Evolutionary conservation across 768 basidiomycete genomes (phyloP).

Genomic region (Tephrocybe rancida): DNA sequence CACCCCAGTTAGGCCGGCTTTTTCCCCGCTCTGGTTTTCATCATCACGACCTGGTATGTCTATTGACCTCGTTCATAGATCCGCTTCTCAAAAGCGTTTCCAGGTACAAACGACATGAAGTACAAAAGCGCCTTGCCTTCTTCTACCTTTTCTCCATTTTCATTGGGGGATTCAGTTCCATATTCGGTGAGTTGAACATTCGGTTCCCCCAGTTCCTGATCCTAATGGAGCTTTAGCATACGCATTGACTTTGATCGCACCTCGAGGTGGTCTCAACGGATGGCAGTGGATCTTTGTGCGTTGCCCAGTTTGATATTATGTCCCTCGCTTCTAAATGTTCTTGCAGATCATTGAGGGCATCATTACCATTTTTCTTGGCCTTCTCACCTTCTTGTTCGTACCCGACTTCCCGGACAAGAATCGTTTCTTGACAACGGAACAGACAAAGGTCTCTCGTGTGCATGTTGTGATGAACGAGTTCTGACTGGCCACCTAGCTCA

Average conservation of each 20-base stretch:
- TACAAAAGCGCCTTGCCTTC: slow-evolving; percentile 38
- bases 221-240: slow-evolving; percentile 12
- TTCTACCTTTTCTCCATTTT: slow-evolving; percentile 35
- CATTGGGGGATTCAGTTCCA: slow-evolving; percentile 29
- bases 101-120: slow-evolving; percentile 42
- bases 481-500: slow-evolving; percentile 8
- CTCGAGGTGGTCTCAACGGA: slow-evolving; percentile 16
- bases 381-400: slow-evolving; percentile 23
- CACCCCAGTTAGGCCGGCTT: slow-evolving; percentile 34
- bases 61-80: background rate
- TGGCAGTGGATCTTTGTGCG: slow-evolving; percentile 33
- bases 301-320: background rate
- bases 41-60: slow-evolving; percentile 40
- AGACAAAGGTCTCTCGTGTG: slow-evolving; percentile 28
- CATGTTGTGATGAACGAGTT: background rate
- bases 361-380: slow-evolving; percentile 24
- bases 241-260: slow-evolving; percentile 16
- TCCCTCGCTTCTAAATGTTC: background rate
- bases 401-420: slow-evolving; percentile 30
- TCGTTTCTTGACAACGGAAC: slow-evolving; percentile 34
- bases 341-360: slow-evolving; percentile 27
- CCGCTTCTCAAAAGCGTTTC: background rate
- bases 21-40: slow-evolving; percentile 42
- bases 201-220: background rate
- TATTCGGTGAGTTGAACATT: slow-evolving; percentile 18